These are phyloP conservation scores for Athelia psychrophila DNA, from an alignment of 1,284 basidiomycete genomes.

Conservation along the genomic window DNA sequence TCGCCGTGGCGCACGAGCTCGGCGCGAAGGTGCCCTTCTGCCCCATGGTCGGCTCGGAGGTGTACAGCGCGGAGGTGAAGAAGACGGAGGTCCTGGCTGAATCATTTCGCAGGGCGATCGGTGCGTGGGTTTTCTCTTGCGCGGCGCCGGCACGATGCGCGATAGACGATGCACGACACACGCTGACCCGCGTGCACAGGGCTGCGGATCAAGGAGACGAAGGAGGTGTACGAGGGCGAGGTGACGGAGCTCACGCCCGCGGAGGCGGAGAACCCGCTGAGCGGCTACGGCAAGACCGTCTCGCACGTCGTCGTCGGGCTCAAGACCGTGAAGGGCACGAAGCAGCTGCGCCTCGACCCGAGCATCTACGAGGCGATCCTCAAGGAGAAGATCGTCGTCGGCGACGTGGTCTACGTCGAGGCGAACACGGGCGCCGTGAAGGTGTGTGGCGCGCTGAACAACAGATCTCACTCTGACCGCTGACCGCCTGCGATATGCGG, in stretches of 20 bases:
- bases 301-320: conserved; percentile 95
- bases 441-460: conserved; percentile 38
- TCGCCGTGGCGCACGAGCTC: conserved; percentile 93
- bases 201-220: conserved; percentile 95
- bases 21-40: conserved; percentile 97
- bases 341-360: conserved; percentile 93
- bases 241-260: conserved; percentile 96
- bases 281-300: conserved; percentile 98
- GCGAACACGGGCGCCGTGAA: conserved; percentile 95
- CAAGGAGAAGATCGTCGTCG: conserved; percentile 96
- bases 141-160: background rate
- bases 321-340: conserved; percentile 98
- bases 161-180: conserved; percentile 8
- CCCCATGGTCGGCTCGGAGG: conserved; percentile 97
- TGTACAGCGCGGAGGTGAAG: conserved; percentile 97
- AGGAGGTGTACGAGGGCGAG: conserved; percentile 98
- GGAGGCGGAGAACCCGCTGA: conserved; percentile 93
- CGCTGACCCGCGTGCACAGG: conserved; percentile 60
- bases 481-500: conserved; percentile 3
- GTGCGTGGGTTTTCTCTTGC: conserved; percentile 45
- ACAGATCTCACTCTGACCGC: conserved; percentile 1
- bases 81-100: conserved; percentile 99
- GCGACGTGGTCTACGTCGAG: conserved; percentile 97
- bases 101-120: conserved; percentile 93
- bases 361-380: conserved; percentile 96